Conservation (phyloP, 2,329 filamentous ascomycete species). For the Aspergillaceae sp. region DNA sequence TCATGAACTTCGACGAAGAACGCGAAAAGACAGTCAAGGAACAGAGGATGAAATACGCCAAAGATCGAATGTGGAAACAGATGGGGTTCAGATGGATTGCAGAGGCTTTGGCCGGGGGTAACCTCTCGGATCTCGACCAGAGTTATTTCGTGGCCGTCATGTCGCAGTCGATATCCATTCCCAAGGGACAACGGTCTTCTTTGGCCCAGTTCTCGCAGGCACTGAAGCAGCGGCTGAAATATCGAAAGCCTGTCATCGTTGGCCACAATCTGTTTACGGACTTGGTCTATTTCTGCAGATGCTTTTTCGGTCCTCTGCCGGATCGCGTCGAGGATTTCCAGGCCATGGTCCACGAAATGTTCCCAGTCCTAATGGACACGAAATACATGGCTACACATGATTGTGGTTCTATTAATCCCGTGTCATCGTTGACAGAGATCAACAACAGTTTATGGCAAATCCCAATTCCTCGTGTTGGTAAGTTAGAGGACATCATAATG, state of each 20-base stretch:
- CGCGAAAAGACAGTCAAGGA: slow-evolving; percentile 25
- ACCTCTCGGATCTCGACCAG: slow-evolving; percentile 28
- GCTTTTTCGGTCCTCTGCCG: slow-evolving; percentile 52
- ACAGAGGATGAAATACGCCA: slow-evolving; percentile 18
- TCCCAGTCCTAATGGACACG: slow-evolving; percentile 53
- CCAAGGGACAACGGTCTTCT: slow-evolving; percentile 11
- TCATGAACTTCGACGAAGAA: slow-evolving; percentile 29
- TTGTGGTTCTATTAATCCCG: slow-evolving; percentile 44
- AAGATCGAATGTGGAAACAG: slow-evolving; percentile 25
- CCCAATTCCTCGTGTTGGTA: slow-evolving; percentile 24
- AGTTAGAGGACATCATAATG: slow-evolving; percentile 1
- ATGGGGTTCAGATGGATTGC: slow-evolving; percentile 41
- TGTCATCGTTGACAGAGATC: slow-evolving; percentile 25
- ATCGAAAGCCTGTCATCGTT: slow-evolving; percentile 45
- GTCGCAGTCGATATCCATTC: slow-evolving; percentile 3
- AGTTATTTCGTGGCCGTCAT: slow-evolving; percentile 23
- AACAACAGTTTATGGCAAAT: slow-evolving; percentile 17
- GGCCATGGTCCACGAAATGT: slow-evolving; percentile 42
- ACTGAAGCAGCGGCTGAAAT: slow-evolving; percentile 35
- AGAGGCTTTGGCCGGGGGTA: slow-evolving; percentile 37
- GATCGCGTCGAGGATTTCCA: slow-evolving; percentile 48
- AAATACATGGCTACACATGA: slow-evolving; percentile 56
- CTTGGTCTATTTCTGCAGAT: slow-evolving; percentile 52
- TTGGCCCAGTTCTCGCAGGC: slow-evolving; percentile 20
- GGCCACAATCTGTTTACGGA: slow-evolving; percentile 58